Evolutionary conservation across 2,329 filamentous ascomycete genomes (phyloP), one percentile per base, ranked within the genome.

Genomic region (Colletotrichum sojae): DNA sequence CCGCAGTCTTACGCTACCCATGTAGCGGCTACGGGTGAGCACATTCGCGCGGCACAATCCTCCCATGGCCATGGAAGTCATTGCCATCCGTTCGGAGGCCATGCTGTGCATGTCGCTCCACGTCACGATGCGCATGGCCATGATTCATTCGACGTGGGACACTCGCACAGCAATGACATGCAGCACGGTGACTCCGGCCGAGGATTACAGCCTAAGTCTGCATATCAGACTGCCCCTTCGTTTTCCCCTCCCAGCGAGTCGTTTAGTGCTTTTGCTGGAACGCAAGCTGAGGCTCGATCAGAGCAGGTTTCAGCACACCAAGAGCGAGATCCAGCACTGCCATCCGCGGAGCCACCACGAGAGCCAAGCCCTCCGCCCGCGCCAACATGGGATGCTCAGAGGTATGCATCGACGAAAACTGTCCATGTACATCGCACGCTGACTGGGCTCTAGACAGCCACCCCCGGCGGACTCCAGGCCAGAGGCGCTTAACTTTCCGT

Each of bases 401-500:
- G 81, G 86, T 88, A 10, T 31, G 27, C 8, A 31, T 31, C 27
- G 8, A 31, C 27, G 6, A 9, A 31, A 73, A 76, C 81, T 76
- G 16, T 18, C 43, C 25, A 46, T 8, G 55, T 69, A 60, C 74
- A 6, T 43, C 49, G 25, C 54, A 40, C 8, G 9, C 43, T 76
- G 65, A 75, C 66, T 54, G n/a, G n/a, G 49, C 40, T 13, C 55
- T 73, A 93, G 91, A 77, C 88, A 91, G 74, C 81, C 90, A 52
- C 90, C 90, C 67, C 89, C 90, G 12, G 64, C 79, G 49, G 81
- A 92, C 75, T 94, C 94, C 5, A 92, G 86, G 76, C 95, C 95
- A 9, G 96, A 98, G 84, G 95, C 94, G 6, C 84, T 89, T 71
- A 94, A 97, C 78, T 92, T 98, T 76, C 94, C 94, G 16, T 86